Evolutionary conservation across 1,139 yeast species (phyloP), one percentile per base, ranked within the genome.

Genomic region (Entelexis sorbosivorans): DNA sequence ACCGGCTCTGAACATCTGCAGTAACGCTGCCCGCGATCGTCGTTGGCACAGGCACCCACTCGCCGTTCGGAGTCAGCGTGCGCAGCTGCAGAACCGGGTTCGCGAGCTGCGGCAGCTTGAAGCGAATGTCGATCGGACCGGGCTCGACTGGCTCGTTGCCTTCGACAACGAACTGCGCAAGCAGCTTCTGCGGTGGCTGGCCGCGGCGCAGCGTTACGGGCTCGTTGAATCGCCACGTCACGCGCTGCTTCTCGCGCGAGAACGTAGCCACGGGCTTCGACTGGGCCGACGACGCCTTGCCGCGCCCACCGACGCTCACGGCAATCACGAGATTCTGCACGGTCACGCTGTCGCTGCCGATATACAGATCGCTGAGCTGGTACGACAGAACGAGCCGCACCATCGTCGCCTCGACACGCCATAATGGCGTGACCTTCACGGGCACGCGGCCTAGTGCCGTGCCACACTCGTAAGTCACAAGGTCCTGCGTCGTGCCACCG

Each of bases 201-300:
- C 95, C 95, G 49, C 79, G 74, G 42, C 76, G 78, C 44, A 84
- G 75, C 11, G 69, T 69, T 5, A 84, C 89, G 14, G 69, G 68
- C 50, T 62, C 63, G 13, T 80, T 79, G 62, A 77, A 79, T 63
- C 84, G 77, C 96, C 96, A 88, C 0, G 91, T 82, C 52, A 89
- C 81, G 66, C 96, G 78, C 60, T 79, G 83, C 63, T 79, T 81
- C 46, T 86, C 96, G 63, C 78, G 81, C 67, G 82, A 86, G 71
- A 87, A 87, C 1, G 93, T 77, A 48, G 96, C 97, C 52, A 84
- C 81, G 4, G 97, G 97, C 63, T 84, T 85, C 13, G 95, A 83
- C 55, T 88, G 79, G 0, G 96, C 96, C 26, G 87, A 75, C 20
- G 64, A 63, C 26, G 79, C 76, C 19, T 49, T 46, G 33, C 53